phyloP scores from a whole-genome alignment of 257 asterid species.

The Knoxia roxburghii region DNA sequence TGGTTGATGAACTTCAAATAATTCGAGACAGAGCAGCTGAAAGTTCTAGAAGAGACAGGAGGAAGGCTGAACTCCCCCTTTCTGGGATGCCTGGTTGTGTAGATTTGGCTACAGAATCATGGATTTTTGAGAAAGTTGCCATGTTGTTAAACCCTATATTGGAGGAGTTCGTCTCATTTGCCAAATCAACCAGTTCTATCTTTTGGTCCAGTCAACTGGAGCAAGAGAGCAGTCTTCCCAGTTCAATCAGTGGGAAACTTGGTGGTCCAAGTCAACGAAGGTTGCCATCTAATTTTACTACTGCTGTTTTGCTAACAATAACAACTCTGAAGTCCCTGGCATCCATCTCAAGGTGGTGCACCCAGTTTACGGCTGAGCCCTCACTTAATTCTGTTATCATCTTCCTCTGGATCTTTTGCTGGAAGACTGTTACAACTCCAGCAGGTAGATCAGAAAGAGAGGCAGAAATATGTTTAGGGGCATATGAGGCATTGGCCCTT shows the following conservation, averaged over 20 bases:
- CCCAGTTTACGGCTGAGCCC: constrained; percentile 35
- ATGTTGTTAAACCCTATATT: constrained; percentile 44
- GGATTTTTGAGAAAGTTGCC: constrained; percentile 42
- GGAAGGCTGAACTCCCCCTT: constrained; percentile 26
- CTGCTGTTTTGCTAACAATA: constrained; percentile 78
- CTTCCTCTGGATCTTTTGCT: constrained; percentile 75
- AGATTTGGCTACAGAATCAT: constrained; percentile 27
- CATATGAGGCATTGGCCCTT: constrained; percentile 69
- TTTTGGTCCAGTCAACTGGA: constrained; percentile 46
- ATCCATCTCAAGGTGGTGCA: constrained; percentile 57
- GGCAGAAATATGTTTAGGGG: constrained; percentile 70
- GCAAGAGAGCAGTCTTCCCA: constrained; percentile 49
- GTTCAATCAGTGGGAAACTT: constrained; percentile 71
- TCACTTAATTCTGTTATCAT: constrained; percentile 39
- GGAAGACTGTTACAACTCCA: constrained; percentile 53
- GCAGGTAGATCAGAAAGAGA: constrained; percentile 68
- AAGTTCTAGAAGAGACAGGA: constrained; percentile 29
- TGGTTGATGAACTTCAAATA: constrained; percentile 70
- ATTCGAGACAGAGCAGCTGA: constrained; percentile 44
- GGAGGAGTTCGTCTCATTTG: constrained; percentile 56
- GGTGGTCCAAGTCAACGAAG: constrained; percentile 96
- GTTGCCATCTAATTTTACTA: constrained; percentile 52
- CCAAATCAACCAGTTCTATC: constrained; percentile 57
- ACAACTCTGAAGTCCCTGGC: constrained; percentile 61
- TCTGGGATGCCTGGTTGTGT: constrained; percentile 27